Conservation (phyloP, 208 protist genomes). For the Blechomonas ayalai region DNA sequence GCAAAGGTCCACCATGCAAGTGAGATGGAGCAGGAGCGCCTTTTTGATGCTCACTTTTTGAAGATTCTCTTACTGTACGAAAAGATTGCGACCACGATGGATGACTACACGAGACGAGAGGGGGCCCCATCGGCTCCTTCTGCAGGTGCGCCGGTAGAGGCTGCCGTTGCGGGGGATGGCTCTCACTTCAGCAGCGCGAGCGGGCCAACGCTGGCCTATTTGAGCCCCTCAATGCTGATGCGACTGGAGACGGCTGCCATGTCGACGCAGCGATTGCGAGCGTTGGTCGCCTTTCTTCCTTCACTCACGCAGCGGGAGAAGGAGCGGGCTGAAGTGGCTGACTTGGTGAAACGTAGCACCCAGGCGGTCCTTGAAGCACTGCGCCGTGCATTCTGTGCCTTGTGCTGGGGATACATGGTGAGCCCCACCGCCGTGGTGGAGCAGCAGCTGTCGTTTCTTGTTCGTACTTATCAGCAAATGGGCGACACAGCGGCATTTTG, state of each 20-base stretch:
- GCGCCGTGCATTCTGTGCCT: too few species aligned
- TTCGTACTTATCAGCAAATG: constrained; percentile 33
- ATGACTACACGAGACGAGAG: too few species aligned
- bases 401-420: constrained; percentile 10
- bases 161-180: neutral
- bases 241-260: constrained; percentile 1
- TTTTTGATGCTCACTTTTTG: constrained; percentile 53
- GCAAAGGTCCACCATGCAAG: constrained; percentile 40
- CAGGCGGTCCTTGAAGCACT: constrained; percentile 6
- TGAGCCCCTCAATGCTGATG: constrained; percentile 1
- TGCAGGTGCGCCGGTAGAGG: too few species aligned
- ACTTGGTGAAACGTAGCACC: neutral
- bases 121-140: neutral
- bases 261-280: constrained; percentile 10
- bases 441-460: constrained; percentile 21
- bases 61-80: constrained; percentile 61
- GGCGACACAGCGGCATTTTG: constrained; percentile 41
- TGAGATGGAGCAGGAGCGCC: constrained; percentile 40
- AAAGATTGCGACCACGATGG: constrained; percentile 26
- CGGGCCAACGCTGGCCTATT: constrained; percentile 3
- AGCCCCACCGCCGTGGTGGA: constrained; percentile 2
- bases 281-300: constrained; percentile 5
- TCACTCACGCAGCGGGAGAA: constrained; percentile 7
- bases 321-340: constrained; percentile 14
- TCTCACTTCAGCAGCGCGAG: constrained; percentile 4